A percentile compares a stretch with the other conserved stretches of the same genome.
These are phyloP conservation scores for Termitomyces bulborhizus DNA, from an alignment of 768 basidiomycete genomes.

Conservation along the genomic window DNA sequence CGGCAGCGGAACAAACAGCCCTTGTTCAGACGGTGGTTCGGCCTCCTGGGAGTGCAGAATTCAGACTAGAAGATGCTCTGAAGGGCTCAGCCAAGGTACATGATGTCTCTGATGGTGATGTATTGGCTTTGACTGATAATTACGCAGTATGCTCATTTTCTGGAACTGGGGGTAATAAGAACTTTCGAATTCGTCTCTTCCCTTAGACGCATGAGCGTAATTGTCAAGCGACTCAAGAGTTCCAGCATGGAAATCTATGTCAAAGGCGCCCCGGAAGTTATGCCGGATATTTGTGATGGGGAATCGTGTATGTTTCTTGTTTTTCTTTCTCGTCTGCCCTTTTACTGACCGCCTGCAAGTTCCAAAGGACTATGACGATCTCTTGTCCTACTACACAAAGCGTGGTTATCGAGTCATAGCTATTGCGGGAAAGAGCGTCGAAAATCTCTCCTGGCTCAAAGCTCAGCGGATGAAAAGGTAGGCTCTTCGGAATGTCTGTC, in stretches of 20 bases:
- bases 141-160: constrained; percentile 85
- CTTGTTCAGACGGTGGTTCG: constrained; percentile 95
- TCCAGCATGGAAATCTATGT: constrained; percentile 96
- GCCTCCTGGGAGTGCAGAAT: constrained; percentile 89
- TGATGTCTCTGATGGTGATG: background rate
- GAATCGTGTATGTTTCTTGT: constrained; percentile 69
- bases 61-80: constrained; percentile 89
- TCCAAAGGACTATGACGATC: constrained; percentile 92
- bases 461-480: constrained; percentile 95
- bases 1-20: constrained; percentile 68
- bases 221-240: constrained; percentile 93
- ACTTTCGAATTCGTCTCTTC: constrained; percentile 96
- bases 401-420: constrained; percentile 98
- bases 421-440: constrained; percentile 93
- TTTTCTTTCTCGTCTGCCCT: background rate
- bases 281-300: constrained; percentile 90
- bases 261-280: constrained; percentile 99
- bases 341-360: constrained; percentile 42
- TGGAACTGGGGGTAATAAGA: constrained; percentile 93
- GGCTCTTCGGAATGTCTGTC: constrained; percentile 13
- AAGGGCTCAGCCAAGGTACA: constrained; percentile 74
- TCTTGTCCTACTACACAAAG: constrained; percentile 94
- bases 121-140: background rate
- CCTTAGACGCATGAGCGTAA: constrained; percentile 93
- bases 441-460: constrained; percentile 92